Evolutionary conservation across 2,329 filamentous ascomycete species (phyloP), one percentile per base, ranked within the genome.

Genomic region (Ascochyta pisi): DNA sequence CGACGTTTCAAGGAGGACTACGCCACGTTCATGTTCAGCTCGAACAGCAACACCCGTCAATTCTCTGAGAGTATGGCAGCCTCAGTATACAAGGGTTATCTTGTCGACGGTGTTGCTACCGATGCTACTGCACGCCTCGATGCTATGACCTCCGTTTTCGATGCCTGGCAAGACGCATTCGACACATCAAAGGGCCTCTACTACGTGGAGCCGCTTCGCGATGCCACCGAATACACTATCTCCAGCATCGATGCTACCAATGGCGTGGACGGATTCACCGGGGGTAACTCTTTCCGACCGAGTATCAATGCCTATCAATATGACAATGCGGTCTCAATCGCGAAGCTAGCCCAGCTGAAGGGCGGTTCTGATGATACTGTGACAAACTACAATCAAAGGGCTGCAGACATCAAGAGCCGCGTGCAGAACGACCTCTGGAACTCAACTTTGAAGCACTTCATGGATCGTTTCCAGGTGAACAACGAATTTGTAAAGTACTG

Each of bases 191-290:
- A 79, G 53, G 71, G 69, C 0, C 61, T 80, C 6, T 80, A 79
- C 58, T 79, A 71, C 62, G 72, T 79, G 6, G 77, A 79, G 46
- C 78, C 78, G 0, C 53, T 80, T 1, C 71, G 72, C 0, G 78
- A 80, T 61, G 78, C 78, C 0, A 80, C 78, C 0, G 78, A 80
- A 54, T 80, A 80, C 55, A 80, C 77, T 1, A 79, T 80, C 41
- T 73, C 76, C 0, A 77, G 73, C 38, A 79, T 79, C 50, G 78
- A 80, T 52, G 75, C 78, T 0, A 74, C 69, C 0, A 68, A 71
- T n/a, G 76, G 75, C 4, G 29, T 57, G 16, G 78, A 80, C 43
- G 78, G 78, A 0, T 80, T 80, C 37, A 63, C 54, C 0, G 77
- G 77, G 1, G 78, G 78, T 3, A 49, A 76, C 9, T 66, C 77